phyloP scores from a whole-genome alignment of 192 early-diverging fungal species.

The Entomortierella parvispora region DNA sequence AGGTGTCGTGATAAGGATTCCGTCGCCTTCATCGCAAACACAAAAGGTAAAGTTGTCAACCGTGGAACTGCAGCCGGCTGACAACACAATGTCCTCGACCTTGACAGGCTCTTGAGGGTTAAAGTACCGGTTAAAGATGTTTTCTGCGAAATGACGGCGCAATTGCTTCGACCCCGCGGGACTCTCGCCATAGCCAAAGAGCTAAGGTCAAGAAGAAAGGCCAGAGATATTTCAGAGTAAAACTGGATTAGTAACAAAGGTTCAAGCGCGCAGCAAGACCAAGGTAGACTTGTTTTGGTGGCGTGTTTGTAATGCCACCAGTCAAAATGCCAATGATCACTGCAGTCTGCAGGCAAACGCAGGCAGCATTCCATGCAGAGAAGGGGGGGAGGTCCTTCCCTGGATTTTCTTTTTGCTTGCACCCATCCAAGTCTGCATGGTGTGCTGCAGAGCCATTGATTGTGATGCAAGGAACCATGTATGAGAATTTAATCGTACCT shows the following conservation, averaged over 20 bases:
- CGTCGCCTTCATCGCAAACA: constrained; percentile 76
- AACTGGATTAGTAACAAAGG: too few relatives aligned
- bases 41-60: constrained; percentile 72
- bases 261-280: neutral
- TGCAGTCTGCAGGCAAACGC: too few relatives aligned
- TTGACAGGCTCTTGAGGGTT: constrained; percentile 54
- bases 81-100: constrained; percentile 65
- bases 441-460: too few relatives aligned
- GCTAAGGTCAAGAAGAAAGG: constrained; percentile 32
- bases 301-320: too few relatives aligned
- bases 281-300: neutral
- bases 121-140: constrained; percentile 75
- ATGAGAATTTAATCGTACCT: constrained; percentile 10
- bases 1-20: constrained; percentile 76
- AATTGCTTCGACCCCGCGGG: constrained; percentile 67
- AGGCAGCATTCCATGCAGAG: too few relatives aligned
- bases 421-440: too few relatives aligned
- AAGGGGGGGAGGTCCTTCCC: too few relatives aligned
- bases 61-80: constrained; percentile 73
- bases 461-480: too few relatives aligned
- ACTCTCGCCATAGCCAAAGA: constrained; percentile 53
- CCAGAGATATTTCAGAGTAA: too few relatives aligned
- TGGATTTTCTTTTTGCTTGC: too few relatives aligned
- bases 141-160: constrained; percentile 64
- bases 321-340: too few relatives aligned